Evolutionary conservation across 805 yeast genomes (phyloP), one percentile per base, ranked within the genome.

Genomic region (Lachancea thermotolerans): DNA sequence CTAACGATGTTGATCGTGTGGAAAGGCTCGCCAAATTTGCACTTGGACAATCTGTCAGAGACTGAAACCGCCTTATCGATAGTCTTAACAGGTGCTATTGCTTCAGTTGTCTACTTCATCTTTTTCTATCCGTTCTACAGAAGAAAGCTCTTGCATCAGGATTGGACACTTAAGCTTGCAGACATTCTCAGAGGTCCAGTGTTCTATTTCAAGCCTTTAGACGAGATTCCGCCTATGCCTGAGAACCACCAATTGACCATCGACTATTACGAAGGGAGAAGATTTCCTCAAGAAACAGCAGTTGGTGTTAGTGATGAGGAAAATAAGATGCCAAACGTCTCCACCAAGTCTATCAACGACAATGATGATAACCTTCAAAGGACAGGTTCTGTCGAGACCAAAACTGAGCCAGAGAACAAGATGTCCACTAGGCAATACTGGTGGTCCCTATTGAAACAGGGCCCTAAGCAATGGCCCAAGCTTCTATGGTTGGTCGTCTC

Each of bases 1-100:
- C 71, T 84, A 55, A 81, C 89, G 47, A 82, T 85, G 85, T 73
- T 82, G 64, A 79, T 84, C 59, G 86, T 81, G 33, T 82, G 86
- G 85, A 82, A 84, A 62, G 90, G 89, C 55, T 82, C 90, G 45
- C 88, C 90, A 55, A 73, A 74, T 51, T 72, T 83, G 54, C 66
- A 77, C 25, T 69, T 84, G 56, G 70, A 77, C 51, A 58, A 77
- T 7, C 68, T 83, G 44, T 68, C 81, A 1, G 56, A 70, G 4
- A 75, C 75, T 28, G 73, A 81, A 10, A 75, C 75, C 35, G 70
- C 67, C 38, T 85, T 79, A 9, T 69, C 85, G 28, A 76, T 81
- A 49, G 65, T 82, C 44, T 85, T 88, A 45, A 82, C 77, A 44
- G 88, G 79, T 50, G 79, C 65, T 32, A 82, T 72, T 49, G 83